phyloP scores from a whole-genome alignment of 129 eudicot genomes.

The Daucus carota region DNA sequence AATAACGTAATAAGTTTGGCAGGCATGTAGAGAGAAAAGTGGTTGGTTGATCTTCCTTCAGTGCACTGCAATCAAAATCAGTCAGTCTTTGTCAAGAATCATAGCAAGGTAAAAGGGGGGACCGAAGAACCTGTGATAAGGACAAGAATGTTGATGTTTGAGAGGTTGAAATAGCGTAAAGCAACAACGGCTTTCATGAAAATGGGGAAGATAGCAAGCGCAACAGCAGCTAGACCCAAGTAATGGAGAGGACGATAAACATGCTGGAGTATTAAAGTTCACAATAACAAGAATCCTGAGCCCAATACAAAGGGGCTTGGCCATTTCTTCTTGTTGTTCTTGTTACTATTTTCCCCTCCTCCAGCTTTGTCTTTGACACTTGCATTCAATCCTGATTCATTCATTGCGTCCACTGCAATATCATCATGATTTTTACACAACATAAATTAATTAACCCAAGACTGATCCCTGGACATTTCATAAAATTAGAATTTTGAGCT shows the following conservation, averaged over 20 bases:
- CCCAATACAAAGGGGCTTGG: conserved; percentile 60
- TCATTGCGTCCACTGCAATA: conserved; percentile 60
- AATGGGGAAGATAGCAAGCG: conserved; percentile 54
- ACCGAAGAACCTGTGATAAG: conserved; percentile 88
- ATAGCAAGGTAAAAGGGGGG: too few species aligned
- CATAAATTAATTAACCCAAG: too few species aligned
- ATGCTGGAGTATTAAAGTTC: conserved; percentile 47
- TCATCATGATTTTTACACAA: too few species aligned
- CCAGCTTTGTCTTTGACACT: conserved; percentile 41
- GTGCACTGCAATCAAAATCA: too few species aligned
- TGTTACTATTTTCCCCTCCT: neutral
- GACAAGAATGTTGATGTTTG: conserved; percentile 62
- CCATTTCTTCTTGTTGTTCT: conserved; percentile 51
- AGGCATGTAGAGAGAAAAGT: too few species aligned
- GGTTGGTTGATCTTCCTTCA: too few species aligned
- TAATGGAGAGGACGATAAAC: conserved; percentile 52
- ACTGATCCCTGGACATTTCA: too few species aligned
- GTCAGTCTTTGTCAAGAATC: too few species aligned
- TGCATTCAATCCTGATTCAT: conserved; percentile 76
- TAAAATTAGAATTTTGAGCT: too few species aligned
- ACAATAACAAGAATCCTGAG: conserved; percentile 43
- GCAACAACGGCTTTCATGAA: conserved; percentile 40
- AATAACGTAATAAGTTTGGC: too few species aligned
- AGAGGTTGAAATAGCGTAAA: conserved; percentile 30
- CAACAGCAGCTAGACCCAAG: conserved; percentile 62